Evolutionary conservation across 2,329 filamentous ascomycete genomes (phyloP), one percentile per base, ranked within the genome.

Genomic region (Curvularia sp.): DNA sequence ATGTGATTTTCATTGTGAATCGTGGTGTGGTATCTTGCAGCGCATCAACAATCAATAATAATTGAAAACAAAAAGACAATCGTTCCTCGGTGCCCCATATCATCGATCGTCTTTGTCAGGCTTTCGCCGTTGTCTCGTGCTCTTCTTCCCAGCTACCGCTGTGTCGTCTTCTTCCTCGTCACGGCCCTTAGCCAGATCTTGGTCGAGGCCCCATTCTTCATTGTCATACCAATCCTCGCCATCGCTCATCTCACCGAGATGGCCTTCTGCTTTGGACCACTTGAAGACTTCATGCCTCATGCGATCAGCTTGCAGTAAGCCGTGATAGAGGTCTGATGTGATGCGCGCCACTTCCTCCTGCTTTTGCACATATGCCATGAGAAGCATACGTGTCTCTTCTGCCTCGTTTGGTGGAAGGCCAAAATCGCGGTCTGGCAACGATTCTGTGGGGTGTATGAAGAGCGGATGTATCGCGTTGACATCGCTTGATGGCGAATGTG

Each of bases 151-250:
- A 49, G 75, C 70, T 41, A 78, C 78, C 15, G 77, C 78, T 42
- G 79, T 79, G 58, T 93, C 90, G 72, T 83, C 81, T 26, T 94
- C 91, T 72, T 95, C 91, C 69, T 94, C 91, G 71, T 93, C 90
- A 68, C 91, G 88, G 0, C 91, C 91, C 79, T 95, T 95, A 75
- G 91, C 89, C 7, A 94, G 78, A 65, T 91, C 88, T 61, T 90
- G 89, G 8, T 86, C 84, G 49, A 95, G 75, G 0, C 85, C 86
- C 90, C 91, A 94, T 78, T 92, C 89, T 53, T 92, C 89, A 70
- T 86, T 86, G 76, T 96, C 92, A 72, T 93, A 93, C 90, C 91
- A 96, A 74, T 96, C 92, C 80, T 96, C 92, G 10, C 91, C 91
- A 73, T 96, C 92, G 50, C 89, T 93, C 88, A 95, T 88, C 75